Evolutionary conservation across 1,284 basidiomycete species (phyloP), one percentile per base, ranked within the genome.

Genomic region (Trametes hirsuta): DNA sequence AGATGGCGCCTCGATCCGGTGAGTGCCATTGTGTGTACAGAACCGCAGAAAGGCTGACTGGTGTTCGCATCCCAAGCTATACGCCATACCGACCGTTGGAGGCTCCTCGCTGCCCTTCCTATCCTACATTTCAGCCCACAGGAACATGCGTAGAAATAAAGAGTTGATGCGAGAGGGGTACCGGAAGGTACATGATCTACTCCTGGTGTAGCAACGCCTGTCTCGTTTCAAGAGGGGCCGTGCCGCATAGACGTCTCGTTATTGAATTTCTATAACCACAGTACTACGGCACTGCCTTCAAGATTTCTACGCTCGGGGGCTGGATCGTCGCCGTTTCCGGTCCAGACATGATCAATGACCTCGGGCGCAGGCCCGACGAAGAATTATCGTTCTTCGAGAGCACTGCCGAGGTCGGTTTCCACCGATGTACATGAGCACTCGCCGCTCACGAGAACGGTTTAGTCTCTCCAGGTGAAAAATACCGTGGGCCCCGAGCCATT

Each of bases 241-340:
- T 18, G 18, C 18, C 18, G 18, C 18, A 18, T 18, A 18, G 18
- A 18, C 18, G 18, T 18, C 18, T 18, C 18, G 18, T 18, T 18
- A 18, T 18, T 18, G 18, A 18, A 18, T 18, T 18, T 18, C 18
- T 18, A 18, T 18, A 18, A 8, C 18, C 15, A 2, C 42, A 68
- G 66, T 62, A 59, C 39, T 53, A 58, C 18, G 61, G 57, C 3
- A 18, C 40, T 6, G 35, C 54, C 22, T 67, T 77, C 66, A 77
- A 74, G 66, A 65, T 80, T 15, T 72, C 80, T 0, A 70, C 74
- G 63, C 63, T 74, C 42, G 72, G 75, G 15, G 56, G 62, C 21
- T 75, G 73, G 72, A 56, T 71, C 4, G 69, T 76, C 22, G 44
- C 74, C 6, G 61, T 69, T n/a, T 66, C 54, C 3, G 67, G 67